phyloP scores from a whole-genome alignment of 257 asterid species.

The Orobanche coerulescens region DNA sequence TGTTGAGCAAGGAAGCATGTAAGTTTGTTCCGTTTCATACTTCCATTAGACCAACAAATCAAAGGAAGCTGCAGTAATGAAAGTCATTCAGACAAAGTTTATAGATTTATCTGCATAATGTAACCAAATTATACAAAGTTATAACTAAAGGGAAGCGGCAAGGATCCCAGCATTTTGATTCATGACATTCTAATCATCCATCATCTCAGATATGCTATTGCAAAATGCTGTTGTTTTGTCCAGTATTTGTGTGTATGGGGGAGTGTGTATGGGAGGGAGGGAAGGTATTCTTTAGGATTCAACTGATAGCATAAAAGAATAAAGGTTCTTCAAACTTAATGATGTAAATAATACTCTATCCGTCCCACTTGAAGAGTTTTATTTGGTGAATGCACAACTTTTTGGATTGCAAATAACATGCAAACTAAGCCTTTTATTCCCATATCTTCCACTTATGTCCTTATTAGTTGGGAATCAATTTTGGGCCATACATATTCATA shows the following conservation, averaged over 20 bases:
- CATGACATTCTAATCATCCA: neutral
- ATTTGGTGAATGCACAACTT: no score
- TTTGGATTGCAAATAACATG: no score
- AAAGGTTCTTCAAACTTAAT: neutral
- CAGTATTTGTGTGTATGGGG: neutral
- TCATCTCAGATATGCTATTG: neutral
- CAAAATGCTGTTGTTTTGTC: neutral
- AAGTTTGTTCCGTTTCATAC: neutral
- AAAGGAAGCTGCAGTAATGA: neutral
- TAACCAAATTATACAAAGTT: neutral
- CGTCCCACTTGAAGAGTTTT: no score
- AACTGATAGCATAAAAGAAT: neutral
- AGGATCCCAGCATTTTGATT: neutral
- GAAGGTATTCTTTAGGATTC: neutral
- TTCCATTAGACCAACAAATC: neutral
- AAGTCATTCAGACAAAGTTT: neutral
- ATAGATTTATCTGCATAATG: neutral
- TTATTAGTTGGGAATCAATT: no score
- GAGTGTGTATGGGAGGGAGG: no score
- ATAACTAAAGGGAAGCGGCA: neutral
- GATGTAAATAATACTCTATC: neutral
- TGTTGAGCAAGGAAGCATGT: conserved; percentile 8
- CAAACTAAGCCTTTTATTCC: no score
- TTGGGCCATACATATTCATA: no score
- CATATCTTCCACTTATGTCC: no score